Evolutionary conservation across 2,329 filamentous ascomycete species (phyloP), one percentile per base, ranked within the genome.

Genomic region (Kalmusia sp.): DNA sequence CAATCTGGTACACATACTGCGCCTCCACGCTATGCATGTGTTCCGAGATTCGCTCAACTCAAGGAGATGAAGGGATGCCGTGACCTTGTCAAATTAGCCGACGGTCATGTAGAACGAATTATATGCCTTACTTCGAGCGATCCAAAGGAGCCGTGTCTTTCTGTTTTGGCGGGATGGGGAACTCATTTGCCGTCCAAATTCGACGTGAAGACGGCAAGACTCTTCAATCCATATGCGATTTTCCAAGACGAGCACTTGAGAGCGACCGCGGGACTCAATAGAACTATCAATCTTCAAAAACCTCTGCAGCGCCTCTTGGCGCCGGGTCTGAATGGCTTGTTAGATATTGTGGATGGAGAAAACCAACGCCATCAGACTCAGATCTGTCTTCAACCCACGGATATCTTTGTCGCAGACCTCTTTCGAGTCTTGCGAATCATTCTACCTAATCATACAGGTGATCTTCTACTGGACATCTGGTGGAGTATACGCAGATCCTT

Each of bases 401-500:
- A 73, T 46, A 34, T 49, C 3, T 56, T 62, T 28, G 66, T 75
- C 2, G 61, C 66, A 21, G 58, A 71, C 3, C 55, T 71, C 4
- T 72, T 76, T 33, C 62, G 63, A 28, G 64, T 72, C 11, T 57
- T 74, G 15, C 61, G 64, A 3, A 68, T 62, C 8, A 65, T 75
- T 11, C 57, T 76, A 11, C 70, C 74, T 9, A 67, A 72, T 27
- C 62, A 72, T 39, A 56, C 64, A 15, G 73, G 73, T 3, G 71
- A 76, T 34, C 68, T 74, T 27, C 57, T 76, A 7, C 54, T 75
- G 7, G 67, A 72, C 33, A 66, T 74, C 14, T 76, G 71, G 70
- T 76, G 74, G 73, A 68, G 65, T 37, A 68, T 74, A 24, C 67
- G 67, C 25, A 69, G 65, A 28, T 56, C 56, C 21, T 41, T 70